These are phyloP conservation scores for Trichomonascus vanleenenianus DNA, from an alignment of 805 yeast genomes.

Conservation along the genomic window DNA sequence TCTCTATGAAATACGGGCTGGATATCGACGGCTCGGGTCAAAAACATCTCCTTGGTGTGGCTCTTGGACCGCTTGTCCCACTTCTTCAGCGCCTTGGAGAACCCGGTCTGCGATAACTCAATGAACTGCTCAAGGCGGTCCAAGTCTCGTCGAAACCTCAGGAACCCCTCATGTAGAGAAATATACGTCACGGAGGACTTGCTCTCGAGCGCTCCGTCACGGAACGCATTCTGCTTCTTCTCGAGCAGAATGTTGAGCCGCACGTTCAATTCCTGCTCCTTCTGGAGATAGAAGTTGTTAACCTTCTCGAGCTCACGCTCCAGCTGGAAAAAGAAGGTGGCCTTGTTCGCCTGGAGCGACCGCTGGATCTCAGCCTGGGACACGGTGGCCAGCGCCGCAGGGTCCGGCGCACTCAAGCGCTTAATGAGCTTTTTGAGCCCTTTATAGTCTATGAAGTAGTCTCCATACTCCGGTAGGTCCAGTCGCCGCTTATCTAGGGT, in stretches of 20 bases:
- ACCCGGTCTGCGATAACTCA: conserved; percentile 91
- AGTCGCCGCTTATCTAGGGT: conserved; percentile 88
- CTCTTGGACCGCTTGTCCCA: conserved; percentile 98
- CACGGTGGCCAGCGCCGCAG: conserved; percentile 19
- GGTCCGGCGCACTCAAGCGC: conserved; percentile 50
- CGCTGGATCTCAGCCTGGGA: conserved; percentile 34
- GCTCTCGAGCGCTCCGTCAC: conserved; percentile 38
- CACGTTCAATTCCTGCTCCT: conserved; percentile 79
- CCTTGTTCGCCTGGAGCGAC: conserved; percentile 78
- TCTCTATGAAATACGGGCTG: conserved; percentile 94
- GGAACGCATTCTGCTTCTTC: conserved; percentile 51
- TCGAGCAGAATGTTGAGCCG: conserved; percentile 68
- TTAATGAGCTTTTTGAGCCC: conserved; percentile 79
- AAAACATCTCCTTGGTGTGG: conserved; percentile 85
- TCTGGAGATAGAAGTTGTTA: conserved; percentile 82
- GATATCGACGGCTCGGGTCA: conserved; percentile 87
- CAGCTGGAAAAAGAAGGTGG: conserved; percentile 76
- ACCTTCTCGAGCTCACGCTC: conserved; percentile 96
- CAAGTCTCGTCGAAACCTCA: conserved; percentile 81
- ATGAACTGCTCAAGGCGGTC: conserved; percentile 87
- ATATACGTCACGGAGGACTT: conserved; percentile 71
- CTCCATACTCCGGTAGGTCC: conserved; percentile 91
- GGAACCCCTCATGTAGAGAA: conserved; percentile 80
- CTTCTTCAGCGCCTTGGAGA: conserved; percentile 88
- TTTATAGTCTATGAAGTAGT: conserved; percentile 90